Base-by-base conservation (phyloP, 768 basidiomycete genomes). In the Trichaptum fuscoviolaceum region DNA sequence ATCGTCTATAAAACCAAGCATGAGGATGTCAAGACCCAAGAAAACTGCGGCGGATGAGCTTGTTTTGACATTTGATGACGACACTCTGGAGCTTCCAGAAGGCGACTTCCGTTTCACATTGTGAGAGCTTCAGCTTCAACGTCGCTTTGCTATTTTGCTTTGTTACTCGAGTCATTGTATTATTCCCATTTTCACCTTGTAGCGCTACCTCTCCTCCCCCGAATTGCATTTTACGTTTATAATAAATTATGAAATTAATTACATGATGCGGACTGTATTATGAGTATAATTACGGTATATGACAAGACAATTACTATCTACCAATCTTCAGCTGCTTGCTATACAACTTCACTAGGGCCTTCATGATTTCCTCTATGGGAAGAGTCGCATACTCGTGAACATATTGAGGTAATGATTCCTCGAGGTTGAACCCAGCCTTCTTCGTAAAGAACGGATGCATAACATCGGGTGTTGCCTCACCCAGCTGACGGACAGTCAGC, bases 361-460 rank as follows among this genome's bases (percentile, higher is more conserved):
- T 90, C 87, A 93, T 91, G 63, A 95, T 91, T 73, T 91, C 85
- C 77, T 93, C 92, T 62, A 94, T 77, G 2, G 93, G 91, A 65
- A 82, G 78, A n/a, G 91, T 89, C 7, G 90, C 93, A 68, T 91
- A 94, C 75, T 95, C 92, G 66, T 94, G 85, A 42, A 95, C 90
- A 71, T 92, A 93, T 69, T 91, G 90, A 15, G 93, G 92, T n/a
- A 94, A 73, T 0, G 91, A 88, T 69, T 93, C 91, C 73, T 93
- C 90, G 63, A 94, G 76, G 73, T 86, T 92, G 78, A 94, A 92
- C 0, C 92, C 90, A 1, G 91, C 87, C 72, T 87, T 90, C 72
- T 92, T 89, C 85, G 89, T 90, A 77, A 92, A 92, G 77, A 92
- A 91, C 2, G 90, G 90, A 74, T 90, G 91, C 91, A 90, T 91